These are phyloP conservation scores for Phoma sp. DNA, from an alignment of 2,329 filamentous ascomycete genomes.

Conservation along the genomic window DNA sequence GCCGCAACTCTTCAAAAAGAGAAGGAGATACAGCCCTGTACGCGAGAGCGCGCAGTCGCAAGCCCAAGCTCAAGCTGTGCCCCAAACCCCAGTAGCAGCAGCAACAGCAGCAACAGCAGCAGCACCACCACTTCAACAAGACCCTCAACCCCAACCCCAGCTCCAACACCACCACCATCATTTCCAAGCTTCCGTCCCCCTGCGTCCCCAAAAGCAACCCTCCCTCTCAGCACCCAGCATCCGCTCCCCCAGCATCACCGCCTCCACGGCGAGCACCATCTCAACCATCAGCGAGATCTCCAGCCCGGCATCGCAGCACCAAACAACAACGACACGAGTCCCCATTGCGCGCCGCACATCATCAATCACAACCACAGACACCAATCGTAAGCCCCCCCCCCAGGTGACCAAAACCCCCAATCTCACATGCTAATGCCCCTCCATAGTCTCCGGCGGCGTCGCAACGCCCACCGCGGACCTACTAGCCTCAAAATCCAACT, in stretches of 20 bases:
- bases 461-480: slow-evolving; percentile 37
- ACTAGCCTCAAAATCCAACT: slow-evolving; percentile 38
- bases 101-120: slow-evolving; percentile 6
- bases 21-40: slow-evolving; percentile 38
- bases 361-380: slow-evolving; percentile 28
- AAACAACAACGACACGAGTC: slow-evolving; percentile 16
- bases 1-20: slow-evolving; percentile 41
- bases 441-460: slow-evolving; percentile 31
- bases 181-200: slow-evolving; percentile 21
- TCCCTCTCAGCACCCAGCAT: slow-evolving; percentile 21
- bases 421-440: background rate
- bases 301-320: slow-evolving; percentile 32
- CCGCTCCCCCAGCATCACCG: slow-evolving; percentile 25
- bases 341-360: slow-evolving; percentile 31
- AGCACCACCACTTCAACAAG: background rate
- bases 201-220: slow-evolving; percentile 23
- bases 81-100: too few relatives aligned
- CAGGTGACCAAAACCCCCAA: background rate
- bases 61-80: slow-evolving; percentile 3
- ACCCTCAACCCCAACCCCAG: slow-evolving; percentile 9
- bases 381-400: slow-evolving; percentile 24
- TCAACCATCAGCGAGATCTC: slow-evolving; percentile 34
- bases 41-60: slow-evolving; percentile 34
- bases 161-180: slow-evolving; percentile 12
- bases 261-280: slow-evolving; percentile 33